phyloP scores from a whole-genome alignment of 164 flowering plant species.

The Cinnamomum micranthum region DNA sequence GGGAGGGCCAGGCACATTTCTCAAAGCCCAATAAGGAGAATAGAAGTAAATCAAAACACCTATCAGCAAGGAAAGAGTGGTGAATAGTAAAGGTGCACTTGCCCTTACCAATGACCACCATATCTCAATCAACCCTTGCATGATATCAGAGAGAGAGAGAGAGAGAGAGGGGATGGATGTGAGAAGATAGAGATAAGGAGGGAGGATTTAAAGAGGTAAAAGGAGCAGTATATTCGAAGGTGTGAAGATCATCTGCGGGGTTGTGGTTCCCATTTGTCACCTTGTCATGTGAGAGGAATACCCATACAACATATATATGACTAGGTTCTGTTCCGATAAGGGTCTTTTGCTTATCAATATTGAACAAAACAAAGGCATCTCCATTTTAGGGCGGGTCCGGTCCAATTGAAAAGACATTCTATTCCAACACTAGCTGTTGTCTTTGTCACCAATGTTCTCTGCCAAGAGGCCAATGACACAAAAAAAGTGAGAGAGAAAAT shows the following conservation, averaged over 20 bases:
- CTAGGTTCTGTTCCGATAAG: no score
- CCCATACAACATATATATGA: no score
- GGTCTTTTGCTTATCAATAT: no score
- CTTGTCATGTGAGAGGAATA: background rate
- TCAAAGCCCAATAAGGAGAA: conserved; percentile 76
- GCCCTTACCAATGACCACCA: conserved; percentile 4
- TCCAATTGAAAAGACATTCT: no score
- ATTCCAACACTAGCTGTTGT: no score
- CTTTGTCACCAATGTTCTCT: no score
- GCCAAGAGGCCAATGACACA: no score
- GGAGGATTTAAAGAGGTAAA: background rate
- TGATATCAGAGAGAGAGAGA: background rate
- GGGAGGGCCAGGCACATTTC: conserved; percentile 89
- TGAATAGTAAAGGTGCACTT: conserved; percentile 26
- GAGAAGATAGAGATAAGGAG: background rate
- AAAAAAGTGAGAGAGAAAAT: no score
- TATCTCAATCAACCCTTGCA: conserved; percentile 2
- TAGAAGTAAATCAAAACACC: conserved; percentile 51
- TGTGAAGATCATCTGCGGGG: background rate
- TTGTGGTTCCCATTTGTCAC: background rate
- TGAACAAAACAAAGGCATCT: no score
- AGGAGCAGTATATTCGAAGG: background rate
- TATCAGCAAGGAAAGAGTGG: conserved; percentile 29
- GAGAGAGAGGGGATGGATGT: background rate
- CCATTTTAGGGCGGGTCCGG: no score